Evolutionary conservation across 2,329 filamentous ascomycete species (phyloP).

Genomic region (Lojkania enalia): DNA sequence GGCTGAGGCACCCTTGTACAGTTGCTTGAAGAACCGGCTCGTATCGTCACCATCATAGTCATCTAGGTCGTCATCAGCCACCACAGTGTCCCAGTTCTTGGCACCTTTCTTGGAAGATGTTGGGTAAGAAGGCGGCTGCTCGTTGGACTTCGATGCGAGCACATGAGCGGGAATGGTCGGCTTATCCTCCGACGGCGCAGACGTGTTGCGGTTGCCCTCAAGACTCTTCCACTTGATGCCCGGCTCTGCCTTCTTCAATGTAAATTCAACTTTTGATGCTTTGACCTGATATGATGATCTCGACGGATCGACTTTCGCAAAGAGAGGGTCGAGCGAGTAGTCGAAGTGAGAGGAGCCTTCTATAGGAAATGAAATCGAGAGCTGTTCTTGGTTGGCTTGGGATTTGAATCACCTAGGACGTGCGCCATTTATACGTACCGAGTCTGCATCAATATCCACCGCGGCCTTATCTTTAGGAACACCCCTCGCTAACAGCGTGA

Average conservation of each 20-base stretch:
- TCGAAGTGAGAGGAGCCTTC: slow-evolving; percentile 59
- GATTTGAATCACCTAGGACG: too few relatives aligned
- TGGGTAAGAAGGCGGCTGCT: slow-evolving; percentile 68
- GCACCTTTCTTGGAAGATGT: slow-evolving; percentile 81
- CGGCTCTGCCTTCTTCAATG: slow-evolving; percentile 66
- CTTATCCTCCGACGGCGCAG: slow-evolving; percentile 11
- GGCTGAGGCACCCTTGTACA: slow-evolving; percentile 75
- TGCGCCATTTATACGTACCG: slow-evolving; percentile 47
- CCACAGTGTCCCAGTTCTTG: slow-evolving; percentile 90
- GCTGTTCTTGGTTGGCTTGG: slow-evolving; percentile 2
- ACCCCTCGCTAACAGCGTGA: slow-evolving; percentile 68
- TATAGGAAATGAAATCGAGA: slow-evolving; percentile 63
- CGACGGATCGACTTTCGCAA: slow-evolving; percentile 63
- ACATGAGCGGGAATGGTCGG: slow-evolving; percentile 22
- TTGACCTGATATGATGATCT: slow-evolving; percentile 67
- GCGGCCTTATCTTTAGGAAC: slow-evolving; percentile 60
- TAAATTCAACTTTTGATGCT: slow-evolving; percentile 78
- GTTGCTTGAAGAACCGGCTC: slow-evolving; percentile 84
- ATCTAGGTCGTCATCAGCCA: slow-evolving; percentile 53
- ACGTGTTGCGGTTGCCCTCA: slow-evolving; percentile 45
- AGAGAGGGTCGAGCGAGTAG: slow-evolving; percentile 69
- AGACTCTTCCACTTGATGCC: slow-evolving; percentile 70
- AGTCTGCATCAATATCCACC: slow-evolving; percentile 56
- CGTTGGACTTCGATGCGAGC: slow-evolving; percentile 22
- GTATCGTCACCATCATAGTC: slow-evolving; percentile 63